phyloP scores from a whole-genome alignment of 805 yeast species.

The Pichia scutulata region DNA sequence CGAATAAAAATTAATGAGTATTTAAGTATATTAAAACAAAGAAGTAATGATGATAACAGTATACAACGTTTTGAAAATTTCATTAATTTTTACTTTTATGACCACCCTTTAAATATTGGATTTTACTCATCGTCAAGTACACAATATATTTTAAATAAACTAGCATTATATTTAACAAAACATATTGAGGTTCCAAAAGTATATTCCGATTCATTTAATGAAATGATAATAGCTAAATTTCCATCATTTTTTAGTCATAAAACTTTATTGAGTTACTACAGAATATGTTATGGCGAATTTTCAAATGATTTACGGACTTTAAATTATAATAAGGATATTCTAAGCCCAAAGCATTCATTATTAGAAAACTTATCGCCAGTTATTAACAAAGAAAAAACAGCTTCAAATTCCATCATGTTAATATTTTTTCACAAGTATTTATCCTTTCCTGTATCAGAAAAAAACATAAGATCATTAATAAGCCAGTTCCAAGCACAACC shows the following conservation, averaged over 20 bases:
- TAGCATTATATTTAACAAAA: neutral
- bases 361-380: neutral
- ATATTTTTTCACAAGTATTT: neutral
- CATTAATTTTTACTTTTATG: neutral
- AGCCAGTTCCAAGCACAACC: neutral
- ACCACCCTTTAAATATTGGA: neutral
- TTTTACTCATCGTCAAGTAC: neutral
- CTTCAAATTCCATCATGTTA: neutral
- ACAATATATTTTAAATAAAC: neutral
- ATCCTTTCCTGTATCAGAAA: neutral
- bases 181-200: neutral
- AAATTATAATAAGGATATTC: neutral
- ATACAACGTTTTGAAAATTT: neutral
- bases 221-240: neutral
- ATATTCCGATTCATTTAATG: neutral
- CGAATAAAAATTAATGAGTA: slow-evolving; percentile 1
- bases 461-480: neutral
- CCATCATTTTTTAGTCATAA: neutral
- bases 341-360: neutral
- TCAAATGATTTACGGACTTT: neutral
- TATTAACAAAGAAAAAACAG: neutral
- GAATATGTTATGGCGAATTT: neutral
- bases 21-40: neutral
- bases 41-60: neutral
- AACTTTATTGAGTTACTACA: neutral